Evolutionary conservation across 164 flowering plant species (phyloP).

Genomic region (Platanus orientalis): DNA sequence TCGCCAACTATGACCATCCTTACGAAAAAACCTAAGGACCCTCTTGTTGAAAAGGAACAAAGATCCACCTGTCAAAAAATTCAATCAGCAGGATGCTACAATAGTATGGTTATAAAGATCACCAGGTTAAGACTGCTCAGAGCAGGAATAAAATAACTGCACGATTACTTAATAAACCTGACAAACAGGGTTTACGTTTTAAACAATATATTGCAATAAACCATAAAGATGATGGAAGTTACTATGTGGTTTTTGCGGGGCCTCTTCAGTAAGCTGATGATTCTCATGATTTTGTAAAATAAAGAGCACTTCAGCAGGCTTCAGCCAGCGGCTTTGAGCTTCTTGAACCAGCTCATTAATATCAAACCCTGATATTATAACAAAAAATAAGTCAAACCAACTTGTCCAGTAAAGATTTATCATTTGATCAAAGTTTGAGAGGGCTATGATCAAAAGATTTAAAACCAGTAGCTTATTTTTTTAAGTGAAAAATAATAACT

Average conservation of each 20-base stretch:
- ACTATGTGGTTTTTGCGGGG: constrained; percentile 62
- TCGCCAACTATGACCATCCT: constrained; percentile 91
- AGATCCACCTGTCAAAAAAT: constrained; percentile 72
- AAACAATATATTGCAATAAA: not conserved
- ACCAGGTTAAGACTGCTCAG: not conserved
- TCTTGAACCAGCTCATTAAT: constrained; percentile 43
- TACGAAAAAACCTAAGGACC: constrained; percentile 80
- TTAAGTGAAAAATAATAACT: not conserved
- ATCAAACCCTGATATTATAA: constrained; percentile 40
- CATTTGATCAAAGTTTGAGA: not conserved
- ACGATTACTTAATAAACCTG: not conserved
- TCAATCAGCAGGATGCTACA: constrained; percentile 1
- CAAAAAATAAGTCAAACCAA: not conserved
- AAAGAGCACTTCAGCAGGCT: constrained; percentile 70
- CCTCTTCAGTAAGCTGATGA: constrained; percentile 39
- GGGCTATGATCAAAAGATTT: not conserved
- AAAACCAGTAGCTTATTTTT: not conserved
- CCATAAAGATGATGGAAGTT: constrained; percentile 13
- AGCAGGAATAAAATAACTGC: too few relatives aligned
- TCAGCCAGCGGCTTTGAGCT: constrained; percentile 77
- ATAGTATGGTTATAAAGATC: not conserved
- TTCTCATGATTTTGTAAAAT: constrained; percentile 62
- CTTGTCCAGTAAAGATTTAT: not conserved
- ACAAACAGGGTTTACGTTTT: not conserved
- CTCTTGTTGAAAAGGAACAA: constrained; percentile 86